phyloP scores from a whole-genome alignment of 345 rosid genomes.

The Abelmoschus esculentus region DNA sequence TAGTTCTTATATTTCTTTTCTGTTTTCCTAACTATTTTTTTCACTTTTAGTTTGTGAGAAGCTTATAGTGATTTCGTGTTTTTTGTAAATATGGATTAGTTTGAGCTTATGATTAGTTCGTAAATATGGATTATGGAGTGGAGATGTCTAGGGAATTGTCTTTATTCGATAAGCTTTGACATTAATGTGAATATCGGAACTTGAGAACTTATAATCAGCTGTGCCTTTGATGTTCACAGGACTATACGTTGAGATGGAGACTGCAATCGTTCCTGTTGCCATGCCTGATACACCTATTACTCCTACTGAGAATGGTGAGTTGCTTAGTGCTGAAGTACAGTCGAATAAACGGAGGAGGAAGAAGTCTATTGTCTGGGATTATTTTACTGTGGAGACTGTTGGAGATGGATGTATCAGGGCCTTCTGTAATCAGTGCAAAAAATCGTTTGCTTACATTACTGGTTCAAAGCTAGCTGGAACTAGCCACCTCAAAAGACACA shows the following conservation, averaged over 20 bases:
- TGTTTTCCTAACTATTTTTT: neutral
- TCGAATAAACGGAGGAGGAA: slow-evolving; percentile 70
- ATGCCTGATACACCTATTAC: slow-evolving; percentile 19
- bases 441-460: slow-evolving; percentile 76
- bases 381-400: slow-evolving; percentile 73
- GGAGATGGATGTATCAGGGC: slow-evolving; percentile 73
- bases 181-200: neutral
- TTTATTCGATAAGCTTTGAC: neutral
- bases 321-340: slow-evolving; percentile 29
- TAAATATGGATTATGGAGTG: neutral
- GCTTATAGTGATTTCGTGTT: no score
- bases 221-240: neutral
- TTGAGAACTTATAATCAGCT: neutral
- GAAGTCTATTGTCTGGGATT: slow-evolving; percentile 95
- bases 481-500: slow-evolving; percentile 94
- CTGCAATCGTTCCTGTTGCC: slow-evolving; percentile 10
- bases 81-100: no score
- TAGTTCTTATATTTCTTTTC: neutral
- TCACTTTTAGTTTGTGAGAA: no score
- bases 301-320: slow-evolving; percentile 34
- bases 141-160: neutral
- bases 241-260: neutral
- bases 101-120: neutral
- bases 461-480: slow-evolving; percentile 90
- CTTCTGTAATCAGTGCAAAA: slow-evolving; percentile 83